Base-by-base conservation (phyloP, 305 asterid species). In the Rubia peregrina region DNA sequence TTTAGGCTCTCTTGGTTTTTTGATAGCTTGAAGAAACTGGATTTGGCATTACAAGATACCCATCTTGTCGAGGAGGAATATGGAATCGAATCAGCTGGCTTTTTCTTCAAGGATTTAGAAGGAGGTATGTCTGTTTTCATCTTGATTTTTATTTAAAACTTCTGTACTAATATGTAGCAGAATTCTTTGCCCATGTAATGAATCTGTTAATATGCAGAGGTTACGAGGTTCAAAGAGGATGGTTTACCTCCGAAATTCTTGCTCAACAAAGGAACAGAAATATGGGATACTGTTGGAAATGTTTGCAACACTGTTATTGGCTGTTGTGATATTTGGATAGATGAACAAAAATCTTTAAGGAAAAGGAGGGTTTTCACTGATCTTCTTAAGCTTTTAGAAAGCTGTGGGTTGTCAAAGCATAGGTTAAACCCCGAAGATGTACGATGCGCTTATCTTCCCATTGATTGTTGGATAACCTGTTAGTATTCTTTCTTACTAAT, bases 351-450 rank as follows among this genome's bases (percentile, higher is more conserved):
- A 79, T 87, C 73, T 46, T 69, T 78, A 49, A 83, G 83, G 48
- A 91, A 90, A 79, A 83, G 89, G 78, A 87, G 94, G 76, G 90
- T 82, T 41, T 86, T 95, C 30, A 75, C 95, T 43, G 88, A 84
- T 43, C 92, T 95, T 76, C 82, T 95, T 26, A 85, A 83, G 79
- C 85, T 85, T 71, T 91, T 95, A 78, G 92, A 84, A 68, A 82
- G 77, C 70, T 85, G 84, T 76, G 97, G 99, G 40, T 80, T 95
- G 78, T 85, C 89, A 66, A 90, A 88, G 85, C 96, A 85, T 81
- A 82, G 91, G 71, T 65, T 75, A 73, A 80, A 75, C 62, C 70
- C 75, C 21, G 53, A 76, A 46, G 89, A 86, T 97, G 99, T 94
- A 88, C 40, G 9, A 22, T 67, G 41, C 55, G 19, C 67, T 55